Evolutionary conservation across 345 rosid genomes (phyloP).

Genomic region (Salix koriyanagi): DNA sequence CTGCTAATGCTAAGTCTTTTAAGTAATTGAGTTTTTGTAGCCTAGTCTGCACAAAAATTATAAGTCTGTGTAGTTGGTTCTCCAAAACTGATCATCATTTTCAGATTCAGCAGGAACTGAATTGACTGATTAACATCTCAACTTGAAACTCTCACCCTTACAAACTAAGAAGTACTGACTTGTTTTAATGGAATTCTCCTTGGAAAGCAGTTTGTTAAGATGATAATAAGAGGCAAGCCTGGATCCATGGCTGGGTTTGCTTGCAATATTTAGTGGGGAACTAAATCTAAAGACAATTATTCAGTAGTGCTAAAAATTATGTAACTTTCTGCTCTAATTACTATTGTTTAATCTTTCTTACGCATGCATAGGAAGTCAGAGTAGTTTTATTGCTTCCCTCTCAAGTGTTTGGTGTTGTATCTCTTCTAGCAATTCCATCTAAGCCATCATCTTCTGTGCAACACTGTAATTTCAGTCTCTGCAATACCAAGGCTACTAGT

Average conservation of each 20-base stretch:
- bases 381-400: background rate
- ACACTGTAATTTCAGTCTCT: slow-evolving; percentile 46
- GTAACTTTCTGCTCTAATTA: background rate
- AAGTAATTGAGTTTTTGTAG: no score
- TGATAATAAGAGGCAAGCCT: no score
- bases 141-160: background rate
- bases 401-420: background rate
- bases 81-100: no score
- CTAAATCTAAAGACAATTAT: no score
- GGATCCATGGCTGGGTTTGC: background rate
- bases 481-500: slow-evolving; percentile 78
- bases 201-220: no score
- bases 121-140: background rate
- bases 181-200: no score
- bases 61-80: no score
- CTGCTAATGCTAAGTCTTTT: no score
- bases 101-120: background rate
- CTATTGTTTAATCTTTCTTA: background rate
- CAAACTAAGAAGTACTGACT: no score
- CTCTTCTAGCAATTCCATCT: background rate
- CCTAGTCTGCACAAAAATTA: no score
- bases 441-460: background rate
- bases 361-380: background rate
- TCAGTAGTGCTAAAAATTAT: no score
- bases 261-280: no score